Evolutionary conservation across 192 early-diverging fungal species (phyloP), one percentile per base, ranked within the genome.

Genomic region (Entomortierella beljakovae): DNA sequence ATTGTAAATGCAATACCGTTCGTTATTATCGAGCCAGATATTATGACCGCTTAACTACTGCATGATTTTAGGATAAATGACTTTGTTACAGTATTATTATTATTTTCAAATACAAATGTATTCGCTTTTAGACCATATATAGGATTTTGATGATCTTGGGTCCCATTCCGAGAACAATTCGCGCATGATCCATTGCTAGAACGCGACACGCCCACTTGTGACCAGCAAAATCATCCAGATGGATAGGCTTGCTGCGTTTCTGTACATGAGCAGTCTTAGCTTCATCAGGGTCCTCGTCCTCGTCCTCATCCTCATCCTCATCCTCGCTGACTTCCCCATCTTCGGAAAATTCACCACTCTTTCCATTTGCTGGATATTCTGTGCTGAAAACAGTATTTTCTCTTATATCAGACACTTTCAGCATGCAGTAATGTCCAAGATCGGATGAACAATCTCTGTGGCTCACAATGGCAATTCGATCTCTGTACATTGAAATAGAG

Each of bases 101-200:
- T n/a, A n/a, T n/a, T n/a, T n/a, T n/a, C n/a, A n/a, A n/a, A n/a
- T n/a, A n/a, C n/a, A n/a, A n/a, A n/a, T n/a, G n/a, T n/a, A n/a
- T n/a, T n/a, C n/a, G n/a, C n/a, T 18, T 15, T 37, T 37, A 68
- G 3, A 62, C 64, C 49, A 76, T 57, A 76, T 25, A 76, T 15
- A 76, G 59, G 48, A 74, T 57, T 58, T 66, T 67, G 50, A 76
- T 40, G 0, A 40, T 68, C 25, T 40, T 55, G 32, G 72, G 59
- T 3, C 72, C 72, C 23, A 76, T 53, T 34, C 72, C 64, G 2
- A 76, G 58, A 31, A 76, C 72, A 34, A 76, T 61, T 31, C 72
- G 46, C 50, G 72, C 72, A 57, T 76, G 72, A 33, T 76, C 72
- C 72, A 76, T 57, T 33, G 52, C 64, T 42, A 76, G 26, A 22